Evolutionary conservation across 2,329 filamentous ascomycete species (phyloP), one percentile per base, ranked within the genome.

Genomic region (Monilinia vaccinii-corymbosi): DNA sequence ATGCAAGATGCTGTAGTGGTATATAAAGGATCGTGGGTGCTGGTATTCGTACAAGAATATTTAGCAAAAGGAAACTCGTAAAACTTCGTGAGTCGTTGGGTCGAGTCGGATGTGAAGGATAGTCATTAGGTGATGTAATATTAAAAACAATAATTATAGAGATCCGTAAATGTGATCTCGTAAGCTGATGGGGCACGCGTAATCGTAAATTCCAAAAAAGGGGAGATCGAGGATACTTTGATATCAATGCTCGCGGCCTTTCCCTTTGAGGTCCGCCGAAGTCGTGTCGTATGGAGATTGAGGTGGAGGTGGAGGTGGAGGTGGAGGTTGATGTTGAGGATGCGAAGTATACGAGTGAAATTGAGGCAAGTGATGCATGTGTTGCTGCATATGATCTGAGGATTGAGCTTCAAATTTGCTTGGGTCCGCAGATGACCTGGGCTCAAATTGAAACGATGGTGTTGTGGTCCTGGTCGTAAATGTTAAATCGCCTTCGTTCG

Each of bases 11-110:
- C 63, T 61, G 60, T 51, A 60, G 63, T 66, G 59, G 55, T 58
- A 61, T 61, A 50, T 56, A 51, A 60, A 61, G 59, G 59, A 61
- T 58, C 61, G 68, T 69, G 67, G 68, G 66, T 64, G 64, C 64
- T 65, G 63, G 66, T 69, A 70, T 67, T 69, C 66, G 65, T 70
- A 71, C 66, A 68, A 53, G 67, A 69, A 68, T 65, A 65, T 65
- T 64, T 68, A 69, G 65, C 60, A 47, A 66, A 66, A 60, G 46
- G 49, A 60, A 62, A 56, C 64, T 70, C 68, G 61, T 70, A 65
- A 36, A 66, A 60, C 56, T 57, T 68, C 65, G 62, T 68, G 55
- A 66, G 63, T 61, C 66, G 59, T 67, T 59, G 63, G n/a, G n/a
- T n/a, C n/a, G n/a, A n/a, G 53, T 62, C 42, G 60, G 56, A 61